Percentiles rank a stretch among this genome's conserved stretches.
phyloP scores from a whole-genome alignment of 352 stramenopile species.

The Phytophthora litchii region DNA sequence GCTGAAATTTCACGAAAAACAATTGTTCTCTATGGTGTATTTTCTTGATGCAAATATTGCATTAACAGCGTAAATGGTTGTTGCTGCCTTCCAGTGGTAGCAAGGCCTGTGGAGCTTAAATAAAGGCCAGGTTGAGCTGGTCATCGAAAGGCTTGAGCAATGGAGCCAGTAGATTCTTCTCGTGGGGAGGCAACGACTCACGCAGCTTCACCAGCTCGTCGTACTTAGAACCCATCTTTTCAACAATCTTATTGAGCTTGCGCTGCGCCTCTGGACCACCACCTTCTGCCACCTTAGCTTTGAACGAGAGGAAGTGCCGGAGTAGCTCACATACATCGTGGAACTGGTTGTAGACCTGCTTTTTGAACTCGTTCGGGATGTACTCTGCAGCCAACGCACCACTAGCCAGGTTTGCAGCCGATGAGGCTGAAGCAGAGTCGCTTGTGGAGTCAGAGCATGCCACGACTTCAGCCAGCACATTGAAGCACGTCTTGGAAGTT shows the following conservation, averaged over 20 bases:
- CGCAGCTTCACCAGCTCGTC: slow-evolving; percentile 86
- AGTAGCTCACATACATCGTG: slow-evolving; percentile 85
- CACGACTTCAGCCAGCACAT: slow-evolving; percentile 69
- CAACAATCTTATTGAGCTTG: slow-evolving; percentile 87
- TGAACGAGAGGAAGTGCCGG: slow-evolving; percentile 86
- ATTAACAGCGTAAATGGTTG: slow-evolving; percentile 11
- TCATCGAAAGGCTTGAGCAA: slow-evolving; percentile 88
- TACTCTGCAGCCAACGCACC: slow-evolving; percentile 69
- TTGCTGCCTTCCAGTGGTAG: neutral
- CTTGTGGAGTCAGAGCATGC: slow-evolving; percentile 65
- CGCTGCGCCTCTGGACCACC: slow-evolving; percentile 57
- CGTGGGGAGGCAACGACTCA: slow-evolving; percentile 76
- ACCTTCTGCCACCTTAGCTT: slow-evolving; percentile 65
- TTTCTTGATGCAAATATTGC: slow-evolving; percentile 33
- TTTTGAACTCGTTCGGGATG: slow-evolving; percentile 89
- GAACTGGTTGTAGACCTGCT: slow-evolving; percentile 87
- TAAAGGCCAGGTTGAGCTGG: slow-evolving; percentile 89
- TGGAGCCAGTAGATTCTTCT: slow-evolving; percentile 83
- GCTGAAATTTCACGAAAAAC: slow-evolving; percentile 2
- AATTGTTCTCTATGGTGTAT: slow-evolving; percentile 30
- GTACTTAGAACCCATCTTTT: slow-evolving; percentile 89
- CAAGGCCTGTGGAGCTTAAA: slow-evolving; percentile 42
- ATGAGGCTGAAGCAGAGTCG: slow-evolving; percentile 59
- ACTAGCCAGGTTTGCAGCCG: slow-evolving; percentile 50
- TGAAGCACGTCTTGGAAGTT: slow-evolving; percentile 49